Base-by-base conservation (phyloP, 1,284 basidiomycete species). In the Pascua sp. region DNA sequence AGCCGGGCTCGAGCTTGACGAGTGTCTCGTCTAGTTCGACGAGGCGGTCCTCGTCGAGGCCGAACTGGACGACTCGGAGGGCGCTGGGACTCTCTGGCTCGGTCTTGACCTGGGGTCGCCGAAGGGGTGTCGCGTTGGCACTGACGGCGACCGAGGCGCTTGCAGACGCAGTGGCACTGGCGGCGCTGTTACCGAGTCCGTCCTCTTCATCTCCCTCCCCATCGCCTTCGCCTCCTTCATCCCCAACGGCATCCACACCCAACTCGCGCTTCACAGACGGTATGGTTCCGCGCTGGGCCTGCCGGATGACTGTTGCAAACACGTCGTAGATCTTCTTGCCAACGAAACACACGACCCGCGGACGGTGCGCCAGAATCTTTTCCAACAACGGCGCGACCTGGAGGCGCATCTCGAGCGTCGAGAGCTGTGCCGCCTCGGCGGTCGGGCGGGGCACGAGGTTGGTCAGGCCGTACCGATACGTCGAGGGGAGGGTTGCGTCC, bases 291-390 rank as follows among this genome's bases (percentile, higher is more conserved):
- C 40, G n/a, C 11, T 15, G 24, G 42, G 17, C 42, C 15, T 18
- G 51, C 44, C 24, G 48, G 10, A 76, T 68, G 3, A 77, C 75
- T 9, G 67, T 67, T 53, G 81, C 81, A 55, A 85, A 80, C 8
- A 78, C 76, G 40, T 83, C 80, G 74, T 86, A 86, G 38, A 90
- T 89, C 40, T 81, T 82, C 56, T 88, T 82, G 0, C 88, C 88
- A 5, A 89, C 84, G 65, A 89, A 88, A 63, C 86, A 87, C 0
- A 88, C 81, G 5, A 87, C 77, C 2, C 78, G 77, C 0, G 88
- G 88, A 2, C 80, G 80, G 59, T 80, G 79, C n/a, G 63, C 70
- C 0, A 73, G 64, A 32, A 90, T 74, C 67, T 89, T 90, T 5
- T 59, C 61, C 0, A 88, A 76, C 7, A 91, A 76, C 0, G 63